Evolutionary conservation across 176 grass and related monocot genomes (phyloP).

Genomic region (Carex cristatella): DNA sequence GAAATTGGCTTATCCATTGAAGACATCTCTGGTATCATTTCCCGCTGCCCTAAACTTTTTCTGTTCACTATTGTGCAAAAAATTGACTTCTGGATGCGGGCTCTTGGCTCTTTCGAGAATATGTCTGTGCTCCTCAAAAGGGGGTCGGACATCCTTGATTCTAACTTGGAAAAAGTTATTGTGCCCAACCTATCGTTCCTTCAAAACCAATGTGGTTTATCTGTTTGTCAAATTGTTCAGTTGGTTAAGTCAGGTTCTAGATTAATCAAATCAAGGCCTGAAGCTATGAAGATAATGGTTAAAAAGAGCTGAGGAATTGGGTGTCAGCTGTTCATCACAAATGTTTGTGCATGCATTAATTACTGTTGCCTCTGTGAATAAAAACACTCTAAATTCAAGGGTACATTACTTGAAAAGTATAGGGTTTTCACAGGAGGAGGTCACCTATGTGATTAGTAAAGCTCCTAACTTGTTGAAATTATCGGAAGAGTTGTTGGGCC

Average conservation of each 20-base stretch:
- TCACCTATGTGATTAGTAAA: no score
- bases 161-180: background rate
- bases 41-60: background rate
- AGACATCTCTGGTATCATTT: background rate
- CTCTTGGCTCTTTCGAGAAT: background rate
- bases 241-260: background rate
- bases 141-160: background rate
- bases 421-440: background rate
- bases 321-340: background rate
- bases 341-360: background rate
- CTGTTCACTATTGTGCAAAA: background rate
- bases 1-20: background rate
- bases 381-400: background rate
- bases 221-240: background rate
- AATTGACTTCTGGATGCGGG: background rate
- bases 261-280: background rate
- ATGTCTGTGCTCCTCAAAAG: constrained; percentile 1
- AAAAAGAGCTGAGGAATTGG: background rate
- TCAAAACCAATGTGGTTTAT: background rate
- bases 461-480: no score
- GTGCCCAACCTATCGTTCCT: background rate
- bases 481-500: no score
- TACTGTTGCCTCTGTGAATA: background rate
- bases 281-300: background rate
- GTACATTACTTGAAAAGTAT: background rate